Base-by-base conservation (phyloP, 768 basidiomycete genomes). In the Lactifluus pinguis region DNA sequence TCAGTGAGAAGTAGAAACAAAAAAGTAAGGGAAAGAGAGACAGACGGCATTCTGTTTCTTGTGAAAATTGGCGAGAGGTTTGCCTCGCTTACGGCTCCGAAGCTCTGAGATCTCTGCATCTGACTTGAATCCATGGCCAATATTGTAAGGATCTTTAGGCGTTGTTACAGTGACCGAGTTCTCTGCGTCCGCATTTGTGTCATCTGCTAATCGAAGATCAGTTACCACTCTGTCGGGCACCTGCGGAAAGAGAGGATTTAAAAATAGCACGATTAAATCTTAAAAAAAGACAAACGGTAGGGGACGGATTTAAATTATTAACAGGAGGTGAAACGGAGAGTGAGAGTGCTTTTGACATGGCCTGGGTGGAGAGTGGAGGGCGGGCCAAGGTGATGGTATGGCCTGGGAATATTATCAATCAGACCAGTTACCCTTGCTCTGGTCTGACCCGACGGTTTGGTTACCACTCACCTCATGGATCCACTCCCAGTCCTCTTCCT, bases 21-120 rank as follows among this genome's bases (percentile, higher is more conserved):
- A 42, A 25, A 13, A 36, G 50, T 7, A 19, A 8, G 32, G 19
- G n/a, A 53, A 29, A 49, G 55, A 53, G 15, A 36, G 41, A 66
- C 81, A 41, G 51, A 87, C 90, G 64, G 83, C 73, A 75, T 93
- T 93, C 71, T 93, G 88, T 62, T 76, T 80, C 48, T 77, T 72
- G 54, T 91, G 87, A 69, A 85, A 90, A 49, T 72, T 75, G 53
- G 83, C 89, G 50, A 91, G 71, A 21, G 74, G 73, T 70, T 83
- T 89, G 57, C 86, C 85, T 30, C 74, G 78, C 70, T 77, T 83
- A 30, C 78, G 77, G 52, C 68, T 75, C 53, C 87, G 81, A 42
- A 93, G 71, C 54, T 76, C 79, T n/a, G 74, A 71, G 49, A 93
- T 80, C 66, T 89, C 79, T 42, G 79, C 79, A 47, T 85, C 83